Evolutionary conservation across 2,329 filamentous ascomycete genomes (phyloP), one percentile per base, ranked within the genome.

Genomic region (Ophiosphaerella herpotricha): DNA sequence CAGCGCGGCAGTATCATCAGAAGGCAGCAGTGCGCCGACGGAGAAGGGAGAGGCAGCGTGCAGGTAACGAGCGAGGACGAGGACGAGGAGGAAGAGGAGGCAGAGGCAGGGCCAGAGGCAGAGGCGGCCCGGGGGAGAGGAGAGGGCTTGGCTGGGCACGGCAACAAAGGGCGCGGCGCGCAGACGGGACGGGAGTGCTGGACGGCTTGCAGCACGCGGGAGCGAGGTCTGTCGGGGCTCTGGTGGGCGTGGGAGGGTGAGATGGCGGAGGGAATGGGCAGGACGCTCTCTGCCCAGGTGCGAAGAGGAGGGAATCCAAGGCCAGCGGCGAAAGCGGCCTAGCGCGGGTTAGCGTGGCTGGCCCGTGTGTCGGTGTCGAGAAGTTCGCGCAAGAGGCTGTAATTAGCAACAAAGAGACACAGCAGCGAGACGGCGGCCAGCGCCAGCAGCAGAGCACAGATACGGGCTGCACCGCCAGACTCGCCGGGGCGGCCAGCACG

Each of bases 91-190:
- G 18, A 21, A 21, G 18, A 21, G 18, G 18, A 21, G 18, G 18
- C 18, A 21, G 18, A 21, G 4, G 18, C 18, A 21, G 18, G 18
- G 18, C 18, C 18, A 21, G 18, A 52, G 51, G 49, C 50, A 55
- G 54, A 60, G 60, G 64, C 54, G 63, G 66, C 51, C 60, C 57
- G 41, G 53, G 58, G 58, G 54, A 6, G 59, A 57, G 54, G 18
- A 21, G 18, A 21, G 18, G 52, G 57, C 52, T 47, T 49, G 57
- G 55, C 53, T 44, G 61, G 50, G 49, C 53, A 56, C 52, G 43
- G 41, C 52, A 62, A 66, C 59, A 67, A 67, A 64, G 64, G 61
- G 56, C 54, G 52, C 39, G 44, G 65, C 52, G 59, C 57, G 64
- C 60, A 58, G 50, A 49, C 16, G 47, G 52, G 34, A 58, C 55